These are phyloP conservation scores for Penicillium sp. DNA, from an alignment of 2,329 filamentous ascomycete genomes.

Conservation along the genomic window DNA sequence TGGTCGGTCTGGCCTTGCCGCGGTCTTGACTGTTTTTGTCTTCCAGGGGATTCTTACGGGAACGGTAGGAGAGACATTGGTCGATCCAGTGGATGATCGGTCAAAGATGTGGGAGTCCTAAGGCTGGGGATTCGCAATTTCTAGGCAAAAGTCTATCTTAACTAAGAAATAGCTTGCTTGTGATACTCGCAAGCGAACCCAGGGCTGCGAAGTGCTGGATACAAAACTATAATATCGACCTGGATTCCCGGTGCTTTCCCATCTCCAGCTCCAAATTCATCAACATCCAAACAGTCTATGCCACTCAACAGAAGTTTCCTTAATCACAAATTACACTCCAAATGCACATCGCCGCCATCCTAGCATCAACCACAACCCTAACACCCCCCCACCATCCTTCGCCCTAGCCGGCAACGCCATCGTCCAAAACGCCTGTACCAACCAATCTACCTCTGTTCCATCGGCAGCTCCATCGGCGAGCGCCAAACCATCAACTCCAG, in stretches of 20 bases:
- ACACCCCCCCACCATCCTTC: no score
- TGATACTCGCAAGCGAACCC: not conserved
- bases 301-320: not conserved
- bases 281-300: not conserved
- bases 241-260: not conserved
- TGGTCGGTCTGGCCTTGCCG: conserved; percentile 4
- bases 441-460: conserved; percentile 43
- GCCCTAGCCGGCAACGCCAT: conserved; percentile 35
- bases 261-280: not conserved
- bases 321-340: not conserved
- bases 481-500: conserved; percentile 27
- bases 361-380: conserved; percentile 35
- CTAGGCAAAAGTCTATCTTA: not conserved
- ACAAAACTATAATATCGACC: not conserved
- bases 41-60: conserved; percentile 9
- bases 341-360: conserved; percentile 36
- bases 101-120: not conserved
- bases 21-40: not conserved
- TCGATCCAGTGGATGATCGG: not conserved
- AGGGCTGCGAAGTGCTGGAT: no score
- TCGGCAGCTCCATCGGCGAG: conserved; percentile 36
- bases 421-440: conserved; percentile 42
- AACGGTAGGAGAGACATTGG: not conserved
- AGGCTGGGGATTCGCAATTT: not conserved
- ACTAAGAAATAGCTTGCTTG: not conserved